Evolutionary conservation across 116 monocot species (phyloP).

Genomic region (Dioscorea cayenensis): DNA sequence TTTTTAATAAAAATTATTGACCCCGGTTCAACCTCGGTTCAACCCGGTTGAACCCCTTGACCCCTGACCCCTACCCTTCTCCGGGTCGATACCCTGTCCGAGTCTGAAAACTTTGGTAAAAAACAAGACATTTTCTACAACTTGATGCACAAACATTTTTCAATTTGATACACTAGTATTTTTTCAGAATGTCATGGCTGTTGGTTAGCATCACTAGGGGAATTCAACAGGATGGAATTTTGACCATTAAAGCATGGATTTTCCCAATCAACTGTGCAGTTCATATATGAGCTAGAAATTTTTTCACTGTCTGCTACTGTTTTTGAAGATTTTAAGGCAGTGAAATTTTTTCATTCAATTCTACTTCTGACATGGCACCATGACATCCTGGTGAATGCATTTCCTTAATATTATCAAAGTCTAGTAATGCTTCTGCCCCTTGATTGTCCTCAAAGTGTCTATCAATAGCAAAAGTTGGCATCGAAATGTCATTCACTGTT

Average conservation of each 20-base stretch:
- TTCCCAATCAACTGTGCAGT: conserved; percentile 39
- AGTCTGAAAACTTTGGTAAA: no score
- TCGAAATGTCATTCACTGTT: conserved; percentile 24
- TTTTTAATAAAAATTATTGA: no score
- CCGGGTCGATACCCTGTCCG: no score
- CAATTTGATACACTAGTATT: no score
- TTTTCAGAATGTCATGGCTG: no score
- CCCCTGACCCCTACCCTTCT: no score
- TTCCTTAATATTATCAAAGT: conserved; percentile 24
- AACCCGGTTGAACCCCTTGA: no score
- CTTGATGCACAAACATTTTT: no score
- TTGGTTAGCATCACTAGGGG: conserved; percentile 37
- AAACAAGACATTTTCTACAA: no score
- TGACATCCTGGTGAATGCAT: conserved; percentile 22
- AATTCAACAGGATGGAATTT: conserved; percentile 45
- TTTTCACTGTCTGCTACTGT: conserved; percentile 30
- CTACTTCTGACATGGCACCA: conserved; percentile 18
- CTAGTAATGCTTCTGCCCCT: conserved; percentile 7
- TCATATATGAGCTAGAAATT: conserved; percentile 31
- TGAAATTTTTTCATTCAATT: conserved; percentile 27
- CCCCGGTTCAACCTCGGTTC: no score
- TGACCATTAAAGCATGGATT: conserved; percentile 28
- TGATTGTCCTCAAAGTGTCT: conserved; percentile 25
- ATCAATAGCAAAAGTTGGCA: conserved; percentile 23
- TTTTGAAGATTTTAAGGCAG: conserved; percentile 15